These are phyloP conservation scores for Fusarium sp. DNA, from an alignment of 2,329 filamentous ascomycete species.

Conservation along the genomic window DNA sequence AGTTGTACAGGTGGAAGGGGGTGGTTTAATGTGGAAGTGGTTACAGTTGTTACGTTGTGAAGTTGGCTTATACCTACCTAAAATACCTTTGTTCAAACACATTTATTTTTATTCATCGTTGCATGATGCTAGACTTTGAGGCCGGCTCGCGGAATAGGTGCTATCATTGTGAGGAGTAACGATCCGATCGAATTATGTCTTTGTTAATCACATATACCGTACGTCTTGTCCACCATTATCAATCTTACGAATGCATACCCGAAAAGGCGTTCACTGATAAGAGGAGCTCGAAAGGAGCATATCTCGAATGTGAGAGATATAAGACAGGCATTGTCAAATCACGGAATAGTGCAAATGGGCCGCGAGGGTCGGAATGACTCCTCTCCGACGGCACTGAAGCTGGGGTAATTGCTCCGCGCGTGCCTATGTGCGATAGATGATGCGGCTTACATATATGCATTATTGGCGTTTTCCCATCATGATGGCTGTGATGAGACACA, in stretches of 20 bases:
- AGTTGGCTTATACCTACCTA: slow-evolving; percentile 19
- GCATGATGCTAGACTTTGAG: too few species aligned
- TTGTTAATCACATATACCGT: neutral
- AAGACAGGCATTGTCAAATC: slow-evolving; percentile 8
- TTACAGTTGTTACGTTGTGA: slow-evolving; percentile 7
- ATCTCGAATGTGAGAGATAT: neutral
- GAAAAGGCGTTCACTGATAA: neutral
- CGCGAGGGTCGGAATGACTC: too few species aligned
- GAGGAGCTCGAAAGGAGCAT: neutral
- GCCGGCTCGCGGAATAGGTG: neutral
- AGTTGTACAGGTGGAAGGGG: neutral
- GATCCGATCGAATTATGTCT: neutral
- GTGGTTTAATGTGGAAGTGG: slow-evolving; percentile 16
- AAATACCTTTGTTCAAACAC: neutral
- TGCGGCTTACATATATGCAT: slow-evolving; percentile 11
- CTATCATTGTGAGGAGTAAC: neutral
- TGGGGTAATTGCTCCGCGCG: neutral
- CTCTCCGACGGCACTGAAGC: neutral
- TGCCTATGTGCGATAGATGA: neutral
- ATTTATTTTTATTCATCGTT: neutral
- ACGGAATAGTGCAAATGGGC: neutral
- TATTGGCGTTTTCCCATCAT: neutral
- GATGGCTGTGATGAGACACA: neutral
- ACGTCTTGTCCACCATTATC: neutral
- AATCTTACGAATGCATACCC: neutral